Base-by-base conservation (phyloP, 179 eudicot genomes). In the Silene coronaria region DNA sequence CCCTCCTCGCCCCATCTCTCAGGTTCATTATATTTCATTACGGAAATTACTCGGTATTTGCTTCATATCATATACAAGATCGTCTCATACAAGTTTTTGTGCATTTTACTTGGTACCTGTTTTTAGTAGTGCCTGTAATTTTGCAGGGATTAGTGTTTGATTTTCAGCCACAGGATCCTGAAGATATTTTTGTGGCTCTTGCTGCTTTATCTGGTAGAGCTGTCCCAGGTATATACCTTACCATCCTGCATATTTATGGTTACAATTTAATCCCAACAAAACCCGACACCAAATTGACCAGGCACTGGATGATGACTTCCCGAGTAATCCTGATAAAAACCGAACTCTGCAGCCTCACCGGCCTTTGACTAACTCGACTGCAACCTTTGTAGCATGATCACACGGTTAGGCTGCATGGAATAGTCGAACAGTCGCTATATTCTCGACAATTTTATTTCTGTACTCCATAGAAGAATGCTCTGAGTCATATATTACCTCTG, bases 81-180 rank as follows among this genome's bases (percentile, higher is more conserved):
- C 58, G 58, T 53, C 21, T 53, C 2, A 53, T 53, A 53, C 4
- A 6, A 53, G 58, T 53, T 53, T 53, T 53, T 53, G 58, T 51
- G 38, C 9, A 34, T 5, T 34, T 34, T 34, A 34, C 1, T 34
- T 1, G 38, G 38, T 34, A 5, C 38, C 16, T 46, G 72, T 7
- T 8, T 0, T 24, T 13, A n/a, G 6, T 34, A 6, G 13, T 32
- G 48, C 45, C 1, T 71, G 9, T 55, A 57, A 8, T 16, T 72
- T 67, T 62, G 76, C 75, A 90, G 96, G 86, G 78, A 3, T 7
- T 88, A 71, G 92, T 92, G 61, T 92, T 86, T 78, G 98, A 94
- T 90, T 94, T 94, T 85, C 98, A 94, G 82, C 98, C 98, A 24
- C 76, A 85, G 82, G 95, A 94, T 87, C 98, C 98, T 61, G 98